Evolutionary conservation across 805 yeast species (phyloP), one percentile per base, ranked within the genome.

Genomic region (Danielia oregonensis): DNA sequence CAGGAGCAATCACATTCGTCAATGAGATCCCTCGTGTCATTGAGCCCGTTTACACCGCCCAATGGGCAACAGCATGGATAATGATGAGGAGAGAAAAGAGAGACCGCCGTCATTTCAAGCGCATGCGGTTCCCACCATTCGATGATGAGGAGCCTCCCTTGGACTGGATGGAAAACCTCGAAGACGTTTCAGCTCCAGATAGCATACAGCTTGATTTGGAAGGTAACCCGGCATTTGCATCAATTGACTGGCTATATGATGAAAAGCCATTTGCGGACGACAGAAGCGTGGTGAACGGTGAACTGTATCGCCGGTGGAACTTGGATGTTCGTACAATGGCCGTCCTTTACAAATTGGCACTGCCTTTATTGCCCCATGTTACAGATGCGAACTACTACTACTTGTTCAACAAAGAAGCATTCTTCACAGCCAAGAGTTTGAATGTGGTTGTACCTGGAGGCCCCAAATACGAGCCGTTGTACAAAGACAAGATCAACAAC

Each of bases 121-220:
- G 99, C 46, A 81, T 93, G 86, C 73, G 87, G 37, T 85, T 93
- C 47, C 99, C 99, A 1, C 89, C 95, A 0, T 88, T 91, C 61
- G 98, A 93, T 58, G 99, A 93, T 54, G 98, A 93, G 57, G 97
- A 91, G 56, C 96, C 96, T 0, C 94, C 95, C 1, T 53, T 89
- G 21, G 76, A 81, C 37, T 93, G 86, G 79, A 51, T 78, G n/a
- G 94, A 87, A 36, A 82, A 84, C 49, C 64, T 88, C 10, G 82
- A 85, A 41, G 82, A 78, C 11, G 62, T 79, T 1, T 89, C 83
- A 32, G 80, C 86, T 0, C 70, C 76, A 5, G 91, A 82, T n/a
- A 70, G 91, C 0, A 75, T 89, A 15, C 76, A 68, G 42, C 52
- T 84, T 42, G 82, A 82, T 17, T 57, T 85, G n/a, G 82, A 80